A percentile compares a stretch with the other conserved stretches of the same genome.
These are phyloP conservation scores for Eutypa lata DNA, from an alignment of 2,329 filamentous ascomycete genomes.

Conservation along the genomic window DNA sequence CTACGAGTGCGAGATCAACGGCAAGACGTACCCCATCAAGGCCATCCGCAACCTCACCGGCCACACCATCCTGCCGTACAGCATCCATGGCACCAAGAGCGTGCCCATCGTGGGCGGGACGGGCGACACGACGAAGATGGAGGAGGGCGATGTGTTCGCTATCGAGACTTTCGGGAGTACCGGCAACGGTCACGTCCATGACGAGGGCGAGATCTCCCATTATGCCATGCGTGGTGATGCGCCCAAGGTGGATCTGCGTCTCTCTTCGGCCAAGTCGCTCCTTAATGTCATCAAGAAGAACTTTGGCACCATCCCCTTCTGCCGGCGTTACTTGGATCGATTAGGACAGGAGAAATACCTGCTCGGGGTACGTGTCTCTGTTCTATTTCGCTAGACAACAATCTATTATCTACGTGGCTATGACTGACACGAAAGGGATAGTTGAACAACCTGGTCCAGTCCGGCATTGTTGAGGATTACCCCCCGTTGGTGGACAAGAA, in stretches of 20 bases:
- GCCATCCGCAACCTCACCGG: slow-evolving; percentile 84
- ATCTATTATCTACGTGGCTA: background rate
- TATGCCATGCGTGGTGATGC: slow-evolving; percentile 76
- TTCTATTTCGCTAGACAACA: background rate
- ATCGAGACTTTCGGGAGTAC: slow-evolving; percentile 96
- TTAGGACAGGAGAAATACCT: slow-evolving; percentile 95
- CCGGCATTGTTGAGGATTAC: slow-evolving; percentile 85
- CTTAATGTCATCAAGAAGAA: slow-evolving; percentile 93
- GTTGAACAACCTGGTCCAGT: slow-evolving; percentile 82
- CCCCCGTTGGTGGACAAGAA: slow-evolving; percentile 88
- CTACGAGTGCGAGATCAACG: slow-evolving; percentile 82
- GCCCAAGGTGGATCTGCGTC: slow-evolving; percentile 70
- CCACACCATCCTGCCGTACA: slow-evolving; percentile 85
- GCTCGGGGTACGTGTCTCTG: slow-evolving; percentile 62
- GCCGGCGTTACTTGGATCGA: slow-evolving; percentile 84
- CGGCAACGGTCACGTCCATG: slow-evolving; percentile 80
- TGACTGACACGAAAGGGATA: slow-evolving; percentile 35
- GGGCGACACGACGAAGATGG: slow-evolving; percentile 90
- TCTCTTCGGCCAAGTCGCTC: slow-evolving; percentile 80
- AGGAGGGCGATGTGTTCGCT: slow-evolving; percentile 91
- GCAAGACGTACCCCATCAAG: slow-evolving; percentile 76
- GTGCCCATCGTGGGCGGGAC: slow-evolving; percentile 85
- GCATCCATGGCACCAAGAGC: slow-evolving; percentile 89
- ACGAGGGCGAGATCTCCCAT: slow-evolving; percentile 88
- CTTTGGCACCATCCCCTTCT: slow-evolving; percentile 90